phyloP scores from a whole-genome alignment of 352 stramenopile species.

The Phytophthora fragariaefolia region DNA sequence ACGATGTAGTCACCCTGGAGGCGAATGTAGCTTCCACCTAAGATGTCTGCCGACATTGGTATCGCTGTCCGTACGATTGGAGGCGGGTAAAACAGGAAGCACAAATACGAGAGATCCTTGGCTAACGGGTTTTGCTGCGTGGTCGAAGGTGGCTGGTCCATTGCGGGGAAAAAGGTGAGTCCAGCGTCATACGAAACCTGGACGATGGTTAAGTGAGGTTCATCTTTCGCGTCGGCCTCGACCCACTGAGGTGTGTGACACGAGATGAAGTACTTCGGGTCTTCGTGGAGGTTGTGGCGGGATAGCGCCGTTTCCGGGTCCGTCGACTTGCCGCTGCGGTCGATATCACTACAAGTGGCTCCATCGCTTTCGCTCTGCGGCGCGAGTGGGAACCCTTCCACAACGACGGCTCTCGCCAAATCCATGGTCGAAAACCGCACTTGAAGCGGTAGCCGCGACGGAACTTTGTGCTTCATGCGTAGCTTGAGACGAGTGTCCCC shows the following conservation, averaged over 20 bases:
- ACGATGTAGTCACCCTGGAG: conserved; percentile 66
- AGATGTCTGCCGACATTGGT: conserved; percentile 69
- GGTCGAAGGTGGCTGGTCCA: conserved; percentile 12
- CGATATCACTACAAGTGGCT: background rate
- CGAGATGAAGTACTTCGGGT: conserved; percentile 49
- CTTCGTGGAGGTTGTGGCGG: conserved; percentile 15
- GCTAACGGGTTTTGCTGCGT: conserved; percentile 32
- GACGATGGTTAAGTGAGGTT: conserved; percentile 67
- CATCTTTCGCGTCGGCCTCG: conserved; percentile 21
- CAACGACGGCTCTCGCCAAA: conserved; percentile 26
- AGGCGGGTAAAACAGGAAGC: conserved; percentile 77
- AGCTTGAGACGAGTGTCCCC: conserved; percentile 64
- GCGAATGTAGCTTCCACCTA: conserved; percentile 69
- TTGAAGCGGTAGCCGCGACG: conserved; percentile 46
- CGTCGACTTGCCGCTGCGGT: background rate
- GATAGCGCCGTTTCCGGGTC: background rate
- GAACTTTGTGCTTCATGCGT: conserved; percentile 80
- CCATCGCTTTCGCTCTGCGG: background rate
- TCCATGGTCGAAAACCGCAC: conserved; percentile 62
- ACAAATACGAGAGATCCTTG: conserved; percentile 73
- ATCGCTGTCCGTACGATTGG: conserved; percentile 56
- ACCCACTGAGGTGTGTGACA: conserved; percentile 60
- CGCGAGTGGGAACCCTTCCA: conserved; percentile 11
- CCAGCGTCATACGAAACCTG: conserved; percentile 76
- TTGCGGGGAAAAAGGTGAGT: conserved; percentile 36